Base-by-base conservation (phyloP, 2,329 filamentous ascomycete species). In the Pyrenochaeta sp. region DNA sequence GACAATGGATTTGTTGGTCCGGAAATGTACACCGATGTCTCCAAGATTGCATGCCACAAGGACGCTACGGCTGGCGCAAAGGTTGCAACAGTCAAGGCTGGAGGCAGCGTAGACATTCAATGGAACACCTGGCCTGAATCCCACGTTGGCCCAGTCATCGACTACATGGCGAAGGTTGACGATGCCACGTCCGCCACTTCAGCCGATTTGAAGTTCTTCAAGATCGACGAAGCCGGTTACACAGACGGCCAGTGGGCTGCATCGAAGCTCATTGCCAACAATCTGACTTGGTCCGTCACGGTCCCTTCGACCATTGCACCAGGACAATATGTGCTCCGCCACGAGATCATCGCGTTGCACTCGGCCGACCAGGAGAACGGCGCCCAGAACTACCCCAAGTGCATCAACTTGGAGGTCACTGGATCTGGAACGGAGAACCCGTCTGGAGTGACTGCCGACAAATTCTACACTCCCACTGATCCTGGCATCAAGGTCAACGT, bases 111-210 rank as follows among this genome's bases (percentile, higher is more conserved):
- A 61, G 77, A 83, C 53, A 74, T 90, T 43, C 80, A 85, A 64
- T 90, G 87, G 88, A 84, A 80, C 52, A 77, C 78, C 14, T 90
- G 88, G 88, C 87, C 87, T n/a, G 78, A 82, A 9, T 82, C 80
- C 49, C 85, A 90, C 77, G 80, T 87, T 60, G 85, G 85, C 2
- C 86, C 87, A 7, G 82, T 89, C 63, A 80, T 89, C 58, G 83
- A 83, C 71, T 89, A 89, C 77, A 76, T 89, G 14, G 87, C 87
- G 49, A 80, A 80, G 63, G 60, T 61, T 11, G 84, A 82, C 18
- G 81, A 86, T 70, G 88, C 84, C 72, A 77, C 81, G 32, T 70
- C 72, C 0, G 83, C 82, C 50, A 81, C 84, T 72, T 83, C 85
- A 72, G 75, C 71, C 2, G 67, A 75, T 4, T 79, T 88, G 27